These are phyloP conservation scores for Capsicum rhomboideum DNA, from an alignment of 257 asterid genomes.

Conservation along the genomic window DNA sequence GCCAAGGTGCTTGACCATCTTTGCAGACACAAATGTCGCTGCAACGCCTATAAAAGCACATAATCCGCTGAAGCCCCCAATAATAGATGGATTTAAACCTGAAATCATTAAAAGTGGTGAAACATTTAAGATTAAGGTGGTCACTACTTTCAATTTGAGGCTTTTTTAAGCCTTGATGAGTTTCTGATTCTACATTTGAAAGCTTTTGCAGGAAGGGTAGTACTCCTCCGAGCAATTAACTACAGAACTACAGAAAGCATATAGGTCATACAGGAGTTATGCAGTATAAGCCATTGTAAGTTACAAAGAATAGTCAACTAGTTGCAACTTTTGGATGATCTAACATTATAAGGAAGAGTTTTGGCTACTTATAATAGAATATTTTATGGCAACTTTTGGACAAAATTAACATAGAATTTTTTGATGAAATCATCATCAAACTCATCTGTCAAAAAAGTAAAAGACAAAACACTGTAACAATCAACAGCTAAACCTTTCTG, in stretches of 20 bases:
- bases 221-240: neutral
- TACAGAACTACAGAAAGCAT: neutral
- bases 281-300: neutral
- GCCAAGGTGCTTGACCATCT: slow-evolving; percentile 71
- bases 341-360: no score
- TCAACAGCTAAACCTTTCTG: no score
- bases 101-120: slow-evolving; percentile 17
- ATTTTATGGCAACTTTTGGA: no score
- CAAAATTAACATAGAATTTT: no score
- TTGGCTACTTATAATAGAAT: no score
- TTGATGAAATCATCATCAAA: no score
- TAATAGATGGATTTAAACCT: slow-evolving; percentile 87
- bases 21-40: slow-evolving; percentile 81
- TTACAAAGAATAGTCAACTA: neutral
- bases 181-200: neutral
- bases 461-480: no score
- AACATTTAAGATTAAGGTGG: neutral
- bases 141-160: neutral
- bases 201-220: neutral
- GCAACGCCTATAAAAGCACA: slow-evolving; percentile 92
- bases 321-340: neutral
- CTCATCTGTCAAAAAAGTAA: no score
- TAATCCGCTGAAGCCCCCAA: slow-evolving; percentile 87
- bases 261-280: neutral
- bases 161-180: neutral